A percentile compares a stretch with the other conserved stretches of the same genome.
Evolutionary conservation across 2,329 filamentous ascomycete species (phyloP).

Genomic region (Hortaea sp.): DNA sequence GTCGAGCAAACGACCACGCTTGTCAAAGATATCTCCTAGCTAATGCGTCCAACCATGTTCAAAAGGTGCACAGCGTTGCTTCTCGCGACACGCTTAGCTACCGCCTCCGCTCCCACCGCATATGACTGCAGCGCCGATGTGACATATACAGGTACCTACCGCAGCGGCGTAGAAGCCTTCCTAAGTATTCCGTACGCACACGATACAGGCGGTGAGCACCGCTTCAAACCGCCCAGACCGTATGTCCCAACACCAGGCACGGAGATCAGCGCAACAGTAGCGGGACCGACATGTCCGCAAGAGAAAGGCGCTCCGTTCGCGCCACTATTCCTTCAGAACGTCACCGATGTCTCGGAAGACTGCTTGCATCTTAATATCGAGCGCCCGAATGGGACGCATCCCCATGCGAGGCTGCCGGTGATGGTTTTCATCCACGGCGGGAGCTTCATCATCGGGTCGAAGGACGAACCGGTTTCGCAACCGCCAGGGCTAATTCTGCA

Average conservation of each 20-base stretch:
- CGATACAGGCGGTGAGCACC: not conserved
- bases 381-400: conserved; percentile 11
- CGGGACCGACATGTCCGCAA: not conserved
- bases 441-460: conserved; percentile 12
- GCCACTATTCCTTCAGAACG: not conserved
- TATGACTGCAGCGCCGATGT: not conserved
- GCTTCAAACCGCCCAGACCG: not conserved
- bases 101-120: not conserved
- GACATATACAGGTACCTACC: not conserved
- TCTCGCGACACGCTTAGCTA: no score
- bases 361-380: conserved; percentile 24
- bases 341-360: conserved; percentile 5
- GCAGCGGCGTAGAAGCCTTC: not conserved
- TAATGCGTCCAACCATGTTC: no score
- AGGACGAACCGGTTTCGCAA: conserved; percentile 25
- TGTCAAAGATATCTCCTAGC: no score
- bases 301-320: not conserved
- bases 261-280: not conserved
- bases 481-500: conserved; percentile 39
- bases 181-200: not conserved
- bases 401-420: conserved; percentile 26
- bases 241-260: not conserved
- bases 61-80: no score
- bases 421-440: conserved; percentile 25
- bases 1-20: no score